Base-by-base conservation (phyloP, 371 early-diverging fungal species). In the Capniomyces stellatus region DNA sequence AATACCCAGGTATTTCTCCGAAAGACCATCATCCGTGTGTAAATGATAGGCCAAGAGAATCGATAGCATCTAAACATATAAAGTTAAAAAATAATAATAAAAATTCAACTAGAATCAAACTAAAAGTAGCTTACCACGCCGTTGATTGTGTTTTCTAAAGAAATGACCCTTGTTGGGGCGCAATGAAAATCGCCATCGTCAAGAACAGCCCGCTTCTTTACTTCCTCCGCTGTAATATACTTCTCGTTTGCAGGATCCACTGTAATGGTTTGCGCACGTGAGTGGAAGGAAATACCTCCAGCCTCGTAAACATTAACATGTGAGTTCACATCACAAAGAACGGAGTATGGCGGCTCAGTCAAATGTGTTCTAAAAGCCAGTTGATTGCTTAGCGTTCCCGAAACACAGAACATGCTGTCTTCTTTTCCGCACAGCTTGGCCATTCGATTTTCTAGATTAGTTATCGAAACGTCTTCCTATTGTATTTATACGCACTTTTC, bases 301-400 rank as follows among this genome's bases (percentile, higher is more conserved):
- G 83, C 80, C 63, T 94, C 93, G 65, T 84, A 85, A 40, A 76
- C 62, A 59, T 73, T 75, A 13, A 92, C 74, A 57, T 92, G 95
- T 1, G 89, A 75, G 30, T 90, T 75, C 29, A 65, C 54, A 54
- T 94, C 93, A 55, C 77, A 77, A 6, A 89, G 60, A 2, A 91
- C 77, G 2, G 84, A 79, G 50, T 89, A 80, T 0, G 92, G 93
- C 30, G 91, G 89, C 22, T 71, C 66, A n/a, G 61, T 55, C 24
- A 94, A 66, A 49, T 86, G 87, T 0, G 81, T 71, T 35, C 87
- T 79, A 39, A 90, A 71, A 27, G 81, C 92, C 23, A 93, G 59
- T 67, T 92, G 85, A 71, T 93, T 94, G 48, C 86, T 69, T 82
- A 92, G 81, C 1, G 93, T 94, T 23, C 87, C 90, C 12, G 82